Conservation (phyloP, 2,329 filamentous ascomycete genomes). For the Tolypocladium cylindrosporum region DNA sequence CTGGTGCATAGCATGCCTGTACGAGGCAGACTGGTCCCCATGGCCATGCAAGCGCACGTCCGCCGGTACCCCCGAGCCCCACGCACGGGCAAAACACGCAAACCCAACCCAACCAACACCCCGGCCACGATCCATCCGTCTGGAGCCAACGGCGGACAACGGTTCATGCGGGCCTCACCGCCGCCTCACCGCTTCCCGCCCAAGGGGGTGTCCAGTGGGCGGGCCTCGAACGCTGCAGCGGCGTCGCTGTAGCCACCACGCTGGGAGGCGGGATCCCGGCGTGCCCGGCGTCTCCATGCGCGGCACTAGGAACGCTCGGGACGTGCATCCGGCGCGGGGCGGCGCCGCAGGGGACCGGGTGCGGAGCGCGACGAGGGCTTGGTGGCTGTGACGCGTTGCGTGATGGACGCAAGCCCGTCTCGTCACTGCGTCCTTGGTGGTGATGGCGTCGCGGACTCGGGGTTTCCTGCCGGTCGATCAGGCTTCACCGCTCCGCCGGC, state of each 20-base stretch:
- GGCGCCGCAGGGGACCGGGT: not conserved
- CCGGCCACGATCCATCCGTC: not conserved
- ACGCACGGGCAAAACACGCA: not conserved
- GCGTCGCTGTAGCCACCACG: not conserved
- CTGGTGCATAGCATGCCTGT: not conserved
- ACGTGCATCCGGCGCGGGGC: constrained; percentile 1
- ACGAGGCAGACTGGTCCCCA: not conserved
- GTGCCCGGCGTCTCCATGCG: not conserved
- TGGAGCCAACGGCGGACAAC: not conserved
- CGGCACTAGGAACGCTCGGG: constrained; percentile 1
- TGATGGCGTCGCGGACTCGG: not conserved
- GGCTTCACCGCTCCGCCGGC: not conserved
- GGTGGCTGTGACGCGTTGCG: not conserved
- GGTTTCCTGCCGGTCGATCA: not conserved
- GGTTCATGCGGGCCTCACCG: constrained; percentile 4
- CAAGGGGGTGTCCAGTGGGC: not conserved
- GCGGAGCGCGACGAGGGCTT: not conserved
- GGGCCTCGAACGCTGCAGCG: not conserved
- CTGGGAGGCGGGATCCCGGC: not conserved
- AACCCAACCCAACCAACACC: not conserved
- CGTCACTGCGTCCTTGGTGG: not conserved
- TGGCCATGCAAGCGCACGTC: not conserved
- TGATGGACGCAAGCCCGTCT: not conserved
- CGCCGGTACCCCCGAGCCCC: not conserved
- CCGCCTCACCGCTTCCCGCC: constrained; percentile 3